These are phyloP conservation scores for Gaertneriomyces semiglobifer DNA, from an alignment of 192 early-diverging fungal species.

Conservation along the genomic window DNA sequence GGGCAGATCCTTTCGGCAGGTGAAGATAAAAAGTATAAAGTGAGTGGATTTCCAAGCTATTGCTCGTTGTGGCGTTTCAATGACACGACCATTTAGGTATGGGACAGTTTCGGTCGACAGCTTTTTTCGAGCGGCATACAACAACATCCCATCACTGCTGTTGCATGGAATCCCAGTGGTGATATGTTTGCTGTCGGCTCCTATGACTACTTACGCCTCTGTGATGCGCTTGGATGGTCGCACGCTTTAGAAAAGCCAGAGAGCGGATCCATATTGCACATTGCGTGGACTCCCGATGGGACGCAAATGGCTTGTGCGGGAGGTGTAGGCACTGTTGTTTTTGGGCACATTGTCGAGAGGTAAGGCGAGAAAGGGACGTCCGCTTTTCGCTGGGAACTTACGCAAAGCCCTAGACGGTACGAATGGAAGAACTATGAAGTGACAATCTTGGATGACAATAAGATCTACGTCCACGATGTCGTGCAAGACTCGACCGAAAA, in stretches of 20 bases:
- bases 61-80: neutral
- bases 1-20: constrained; percentile 56
- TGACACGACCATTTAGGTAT: constrained; percentile 34
- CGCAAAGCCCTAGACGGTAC: constrained; percentile 28
- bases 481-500: constrained; percentile 46
- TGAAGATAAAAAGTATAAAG: constrained; percentile 61
- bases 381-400: neutral
- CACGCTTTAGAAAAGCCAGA: constrained; percentile 49
- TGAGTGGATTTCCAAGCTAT: constrained; percentile 1
- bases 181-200: constrained; percentile 62
- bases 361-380: constrained; percentile 11
- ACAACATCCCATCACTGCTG: constrained; percentile 54
- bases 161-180: constrained; percentile 55
- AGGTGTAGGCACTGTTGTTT: constrained; percentile 50
- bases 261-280: constrained; percentile 51
- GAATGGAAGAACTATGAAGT: constrained; percentile 64
- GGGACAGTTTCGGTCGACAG: constrained; percentile 56
- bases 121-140: constrained; percentile 44
- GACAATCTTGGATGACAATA: constrained; percentile 51
- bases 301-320: constrained; percentile 57
- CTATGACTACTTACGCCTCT: constrained; percentile 49
- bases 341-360: constrained; percentile 53
- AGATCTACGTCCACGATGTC: constrained; percentile 49
- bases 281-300: constrained; percentile 61
- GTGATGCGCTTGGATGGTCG: constrained; percentile 62